Base-by-base conservation (phyloP, 2,329 filamentous ascomycete genomes). In the Colletotrichum lupini region DNA sequence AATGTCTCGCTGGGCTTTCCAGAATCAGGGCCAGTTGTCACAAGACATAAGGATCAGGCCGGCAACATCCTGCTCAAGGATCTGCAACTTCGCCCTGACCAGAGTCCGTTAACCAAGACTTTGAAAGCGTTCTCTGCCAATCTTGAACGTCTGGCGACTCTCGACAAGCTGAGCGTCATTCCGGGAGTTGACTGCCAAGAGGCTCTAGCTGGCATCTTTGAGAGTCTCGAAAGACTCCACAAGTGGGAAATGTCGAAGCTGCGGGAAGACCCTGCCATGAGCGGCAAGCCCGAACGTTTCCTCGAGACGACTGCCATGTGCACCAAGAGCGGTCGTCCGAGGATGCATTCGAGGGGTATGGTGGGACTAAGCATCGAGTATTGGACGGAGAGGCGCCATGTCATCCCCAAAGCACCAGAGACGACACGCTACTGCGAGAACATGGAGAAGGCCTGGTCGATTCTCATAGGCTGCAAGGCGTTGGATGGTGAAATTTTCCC, bases 341-440 rank as follows among this genome's bases (percentile, higher is more conserved):
- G 87, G 35, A 93, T 96, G 88, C 93, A 97, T 81, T 87, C 88
- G 16, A 86, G 90, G 63, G 87, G 88, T 26, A 89, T 88, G 62
- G 84, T 96, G 30, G 94, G 94, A 1, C 83, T 96, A 68, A 90
- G 89, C 61, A 77, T 97, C 52, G 92, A 95, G 75, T 97, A 96
- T 80, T 97, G 94, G 94, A 92, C 90, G 80, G 88, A 92, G 76
- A 84, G 86, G 68, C 86, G 89, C 59, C 85, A 88, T 59, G 80
- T 90, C 19, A 82, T 79, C 3, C 80, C 81, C 6, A 79, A 77
- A 2, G 81, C 76, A 59, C 80, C 82, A 59, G 79, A 82, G 22
- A 81, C 84, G 37, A 80, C 84, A 22, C 77, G 79, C 12, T 80
- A 83, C 35, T 81, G 82, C 37, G 81, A 83, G 30, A 80, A 85